These are phyloP conservation scores for Zygosaccharomyces bisporus DNA, from an alignment of 805 yeast genomes.

Conservation along the genomic window DNA sequence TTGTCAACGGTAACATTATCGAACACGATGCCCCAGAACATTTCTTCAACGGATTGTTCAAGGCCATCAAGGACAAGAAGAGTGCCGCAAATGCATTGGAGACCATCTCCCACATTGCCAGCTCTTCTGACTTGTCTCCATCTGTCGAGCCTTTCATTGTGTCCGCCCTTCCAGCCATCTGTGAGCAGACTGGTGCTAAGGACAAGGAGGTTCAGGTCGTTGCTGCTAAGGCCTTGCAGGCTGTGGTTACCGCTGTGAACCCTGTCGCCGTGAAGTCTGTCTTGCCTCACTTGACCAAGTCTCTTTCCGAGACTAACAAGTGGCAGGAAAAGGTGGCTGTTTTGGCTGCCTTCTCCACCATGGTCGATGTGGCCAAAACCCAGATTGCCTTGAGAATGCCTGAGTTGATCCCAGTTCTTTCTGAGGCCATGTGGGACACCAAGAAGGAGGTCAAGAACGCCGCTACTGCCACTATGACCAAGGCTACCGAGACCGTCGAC, in stretches of 20 bases:
- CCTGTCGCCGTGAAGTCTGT: constrained; percentile 90
- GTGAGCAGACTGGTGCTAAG: constrained; percentile 88
- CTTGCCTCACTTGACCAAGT: constrained; percentile 71
- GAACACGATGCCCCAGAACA: constrained; percentile 96
- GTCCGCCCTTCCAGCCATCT: constrained; percentile 63
- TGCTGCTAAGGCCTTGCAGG: constrained; percentile 72
- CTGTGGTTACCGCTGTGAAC: constrained; percentile 77
- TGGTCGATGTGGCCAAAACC: constrained; percentile 91
- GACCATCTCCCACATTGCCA: constrained; percentile 83
- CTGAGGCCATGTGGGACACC: constrained; percentile 99
- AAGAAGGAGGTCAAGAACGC: constrained; percentile 96
- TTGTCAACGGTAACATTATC: constrained; percentile 93
- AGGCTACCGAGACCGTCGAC: constrained; percentile 95
- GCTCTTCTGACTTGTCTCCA: constrained; percentile 73
- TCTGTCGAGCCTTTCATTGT: constrained; percentile 96
- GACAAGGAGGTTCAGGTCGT: constrained; percentile 65
- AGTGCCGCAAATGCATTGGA: constrained; percentile 74
- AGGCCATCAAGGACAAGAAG: constrained; percentile 80
- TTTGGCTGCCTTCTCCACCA: constrained; percentile 75
- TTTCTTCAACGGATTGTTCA: constrained; percentile 74
- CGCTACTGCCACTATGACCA: constrained; percentile 92
- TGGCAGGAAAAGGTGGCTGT: constrained; percentile 98
- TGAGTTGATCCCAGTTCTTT: constrained; percentile 95
- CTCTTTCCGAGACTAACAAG: constrained; percentile 73
- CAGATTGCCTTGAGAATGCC: constrained; percentile 99